Evolutionary conservation across 192 early-diverging fungal genomes (phyloP), one percentile per base, ranked within the genome.

Genomic region (Coemansia sp.): DNA sequence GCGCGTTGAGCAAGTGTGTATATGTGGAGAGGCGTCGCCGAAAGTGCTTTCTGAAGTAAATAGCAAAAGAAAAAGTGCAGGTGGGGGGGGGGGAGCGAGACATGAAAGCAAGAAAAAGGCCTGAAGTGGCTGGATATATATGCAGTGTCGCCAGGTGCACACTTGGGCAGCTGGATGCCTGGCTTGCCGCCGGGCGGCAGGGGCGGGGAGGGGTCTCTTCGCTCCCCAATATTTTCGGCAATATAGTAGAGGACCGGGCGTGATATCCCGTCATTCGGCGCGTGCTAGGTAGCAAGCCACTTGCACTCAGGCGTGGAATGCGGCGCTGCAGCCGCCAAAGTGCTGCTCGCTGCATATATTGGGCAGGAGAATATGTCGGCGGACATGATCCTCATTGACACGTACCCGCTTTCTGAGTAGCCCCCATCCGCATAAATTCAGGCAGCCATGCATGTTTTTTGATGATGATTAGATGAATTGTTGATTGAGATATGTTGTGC

Each of bases 361-460:
- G 45, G 19, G 19, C 36, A 24, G 3, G 31, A n/a, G n/a, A n/a
- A n/a, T n/a, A n/a, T n/a, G n/a, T n/a, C n/a, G n/a, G n/a, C n/a
- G n/a, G n/a, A n/a, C n/a, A n/a, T n/a, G n/a, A n/a, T n/a, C n/a
- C n/a, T n/a, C n/a, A n/a, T n/a, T n/a, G n/a, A n/a, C n/a, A n/a
- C n/a, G n/a, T n/a, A n/a, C n/a, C n/a, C 25, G 47, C 24, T 51
- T 37, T 45, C 61, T 61, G 59, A n/a, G 59, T 42, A 63, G 41
- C 61, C 41, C n/a, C n/a, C n/a, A n/a, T 32, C 45, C 61, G 61
- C 43, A 47, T 47, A 63, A 47, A 63, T 63, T 47, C 61, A 63
- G 47, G 12, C 47, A 51, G 47, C 47, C 47, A 51, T 51, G 47
- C 47, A 51, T 51, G 47, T 12, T 35, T 35, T 35, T 35, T 35